Percentiles rank a stretch among this genome's conserved stretches.
Evolutionary conservation across 805 yeast genomes (phyloP).

Genomic region (Dipodascus geniculatus): DNA sequence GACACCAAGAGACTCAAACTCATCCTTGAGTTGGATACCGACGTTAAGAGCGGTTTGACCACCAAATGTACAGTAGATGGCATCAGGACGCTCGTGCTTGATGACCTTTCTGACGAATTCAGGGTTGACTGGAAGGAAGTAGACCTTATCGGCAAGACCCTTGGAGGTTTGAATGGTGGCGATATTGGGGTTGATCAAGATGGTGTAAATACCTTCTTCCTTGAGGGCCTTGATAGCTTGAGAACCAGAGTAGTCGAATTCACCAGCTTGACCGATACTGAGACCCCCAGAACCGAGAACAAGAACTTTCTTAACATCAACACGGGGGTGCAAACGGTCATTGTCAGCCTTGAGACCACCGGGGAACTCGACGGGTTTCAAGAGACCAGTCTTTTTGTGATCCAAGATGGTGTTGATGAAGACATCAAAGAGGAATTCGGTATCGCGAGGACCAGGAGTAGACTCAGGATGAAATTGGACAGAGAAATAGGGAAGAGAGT

Average conservation of each 20-base stretch:
- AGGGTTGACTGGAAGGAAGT: constrained; percentile 94
- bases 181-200: constrained; percentile 92
- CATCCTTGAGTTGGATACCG: constrained; percentile 92
- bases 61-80: constrained; percentile 94
- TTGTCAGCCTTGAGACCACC: constrained; percentile 75
- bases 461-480: constrained; percentile 99
- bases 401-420: constrained; percentile 72
- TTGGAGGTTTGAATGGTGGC: constrained; percentile 98
- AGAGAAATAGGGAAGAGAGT: constrained; percentile 80
- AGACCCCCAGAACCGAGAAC: constrained; percentile 97
- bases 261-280: constrained; percentile 99
- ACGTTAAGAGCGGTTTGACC: constrained; percentile 97
- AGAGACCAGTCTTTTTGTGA: constrained; percentile 32
- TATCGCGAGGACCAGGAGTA: constrained; percentile 98
- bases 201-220: constrained; percentile 95
- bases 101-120: constrained; percentile 95
- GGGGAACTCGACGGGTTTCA: constrained; percentile 77
- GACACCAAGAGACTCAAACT: constrained; percentile 83
- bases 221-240: constrained; percentile 98
- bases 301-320: constrained; percentile 78
- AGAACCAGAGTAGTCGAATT: constrained; percentile 96
- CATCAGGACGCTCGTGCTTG: constrained; percentile 90
- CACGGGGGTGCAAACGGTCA: constrained; percentile 62
- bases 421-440: constrained; percentile 92
- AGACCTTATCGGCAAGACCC: constrained; percentile 96